Conservation (phyloP, 2,329 filamentous ascomycete species). For the Claviceps pusilla region DNA sequence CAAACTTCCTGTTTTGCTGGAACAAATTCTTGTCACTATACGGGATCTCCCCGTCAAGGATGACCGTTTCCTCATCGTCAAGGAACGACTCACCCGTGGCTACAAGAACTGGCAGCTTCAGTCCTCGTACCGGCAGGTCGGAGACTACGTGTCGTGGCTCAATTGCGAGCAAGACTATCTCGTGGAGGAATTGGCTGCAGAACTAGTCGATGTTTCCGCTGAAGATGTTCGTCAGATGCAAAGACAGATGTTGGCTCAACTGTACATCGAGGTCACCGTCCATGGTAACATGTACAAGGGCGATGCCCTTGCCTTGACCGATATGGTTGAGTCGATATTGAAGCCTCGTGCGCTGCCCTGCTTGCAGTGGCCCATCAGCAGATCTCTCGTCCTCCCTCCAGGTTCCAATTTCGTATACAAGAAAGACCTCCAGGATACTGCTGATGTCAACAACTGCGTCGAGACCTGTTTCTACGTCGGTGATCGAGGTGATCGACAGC, state of each 20-base stretch:
- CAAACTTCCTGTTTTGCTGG: slow-evolving; percentile 77
- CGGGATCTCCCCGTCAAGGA: slow-evolving; percentile 68
- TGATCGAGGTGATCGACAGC: slow-evolving; percentile 48
- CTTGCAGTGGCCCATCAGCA: slow-evolving; percentile 63
- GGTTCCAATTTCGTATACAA: slow-evolving; percentile 76
- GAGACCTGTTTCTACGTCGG: slow-evolving; percentile 64
- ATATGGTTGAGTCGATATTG: slow-evolving; percentile 65
- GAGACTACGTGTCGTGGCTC: slow-evolving; percentile 68
- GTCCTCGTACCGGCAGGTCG: slow-evolving; percentile 79
- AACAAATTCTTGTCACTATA: slow-evolving; percentile 76
- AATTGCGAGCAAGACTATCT: slow-evolving; percentile 62
- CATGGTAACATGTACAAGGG: slow-evolving; percentile 93
- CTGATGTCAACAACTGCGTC: slow-evolving; percentile 78
- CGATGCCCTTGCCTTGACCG: slow-evolving; percentile 72
- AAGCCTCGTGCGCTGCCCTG: slow-evolving; percentile 59
- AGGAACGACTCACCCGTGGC: slow-evolving; percentile 62
- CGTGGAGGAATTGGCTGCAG: slow-evolving; percentile 64
- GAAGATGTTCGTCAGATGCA: slow-evolving; percentile 65
- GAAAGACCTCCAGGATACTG: slow-evolving; percentile 66
- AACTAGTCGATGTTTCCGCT: slow-evolving; percentile 58
- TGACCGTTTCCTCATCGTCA: slow-evolving; percentile 84
- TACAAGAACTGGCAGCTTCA: slow-evolving; percentile 80
- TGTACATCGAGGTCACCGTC: slow-evolving; percentile 74
- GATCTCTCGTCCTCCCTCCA: slow-evolving; percentile 61
- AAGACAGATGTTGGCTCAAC: slow-evolving; percentile 64